These are phyloP conservation scores for Stachybotrys echinatus DNA, from an alignment of 2,329 filamentous ascomycete genomes.

Conservation along the genomic window DNA sequence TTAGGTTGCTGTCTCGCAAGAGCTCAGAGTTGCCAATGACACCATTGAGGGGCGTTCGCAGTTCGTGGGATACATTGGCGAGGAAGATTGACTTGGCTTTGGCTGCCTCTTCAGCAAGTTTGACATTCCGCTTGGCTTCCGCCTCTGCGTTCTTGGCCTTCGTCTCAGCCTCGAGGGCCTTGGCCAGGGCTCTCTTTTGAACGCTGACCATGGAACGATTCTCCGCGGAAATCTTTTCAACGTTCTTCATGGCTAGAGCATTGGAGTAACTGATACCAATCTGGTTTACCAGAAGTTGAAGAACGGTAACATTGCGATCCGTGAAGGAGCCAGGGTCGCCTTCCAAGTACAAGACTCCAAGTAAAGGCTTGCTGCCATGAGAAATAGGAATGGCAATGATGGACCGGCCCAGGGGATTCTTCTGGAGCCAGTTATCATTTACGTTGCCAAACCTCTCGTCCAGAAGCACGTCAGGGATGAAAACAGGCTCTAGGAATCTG, in stretches of 20 bases:
- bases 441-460: constrained; percentile 78
- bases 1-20: constrained; percentile 68
- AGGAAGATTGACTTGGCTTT: constrained; percentile 80
- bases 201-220: constrained; percentile 74
- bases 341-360: constrained; percentile 73
- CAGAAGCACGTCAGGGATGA: constrained; percentile 65
- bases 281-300: constrained; percentile 71
- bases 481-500: constrained; percentile 70
- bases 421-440: constrained; percentile 60
- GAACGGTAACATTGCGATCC: constrained; percentile 62
- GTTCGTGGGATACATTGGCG: constrained; percentile 74
- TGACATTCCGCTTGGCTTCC: constrained; percentile 72
- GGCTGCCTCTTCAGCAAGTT: constrained; percentile 76
- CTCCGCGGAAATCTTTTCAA: constrained; percentile 73
- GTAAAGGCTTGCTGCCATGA: constrained; percentile 63
- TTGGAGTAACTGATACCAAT: constrained; percentile 70
- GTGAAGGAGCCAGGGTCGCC: constrained; percentile 71
- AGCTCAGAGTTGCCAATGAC: constrained; percentile 88
- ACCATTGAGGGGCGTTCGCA: constrained; percentile 78
- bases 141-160: constrained; percentile 75
- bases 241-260: constrained; percentile 60
- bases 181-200: constrained; percentile 67
- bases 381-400: constrained; percentile 77
- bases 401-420: constrained; percentile 65
- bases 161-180: constrained; percentile 67